These are phyloP conservation scores for Sporothrix dimorphospora DNA, from an alignment of 2,329 filamentous ascomycete species.

Conservation along the genomic window DNA sequence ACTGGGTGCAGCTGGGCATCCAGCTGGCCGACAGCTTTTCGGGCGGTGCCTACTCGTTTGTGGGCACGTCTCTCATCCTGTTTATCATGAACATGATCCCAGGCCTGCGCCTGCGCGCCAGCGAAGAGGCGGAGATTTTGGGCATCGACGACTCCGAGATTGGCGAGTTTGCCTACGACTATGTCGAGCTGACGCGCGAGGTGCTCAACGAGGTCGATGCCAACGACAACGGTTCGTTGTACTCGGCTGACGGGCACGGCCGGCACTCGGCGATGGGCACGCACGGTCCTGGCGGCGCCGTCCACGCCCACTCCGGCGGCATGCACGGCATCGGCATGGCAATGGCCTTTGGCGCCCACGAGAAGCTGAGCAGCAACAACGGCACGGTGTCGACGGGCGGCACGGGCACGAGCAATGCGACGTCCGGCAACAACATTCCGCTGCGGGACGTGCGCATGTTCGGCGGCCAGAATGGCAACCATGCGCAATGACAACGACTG, in stretches of 20 bases:
- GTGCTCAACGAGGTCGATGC: conserved; percentile 34
- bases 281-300: background rate
- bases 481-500: conserved; percentile 35
- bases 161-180: conserved; percentile 83
- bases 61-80: conserved; percentile 68
- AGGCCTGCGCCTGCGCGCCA: conserved; percentile 69
- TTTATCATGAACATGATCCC: conserved; percentile 73
- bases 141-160: conserved; percentile 75
- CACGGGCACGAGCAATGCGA: conserved; percentile 23
- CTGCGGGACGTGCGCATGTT: conserved; percentile 52
- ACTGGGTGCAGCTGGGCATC: conserved; percentile 72
- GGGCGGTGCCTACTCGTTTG: conserved; percentile 67
- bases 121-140: conserved; percentile 68
- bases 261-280: background rate
- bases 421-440: conserved; percentile 51
- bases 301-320: background rate
- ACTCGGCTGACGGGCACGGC: conserved; percentile 36
- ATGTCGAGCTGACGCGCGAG: conserved; percentile 65
- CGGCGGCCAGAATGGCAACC: conserved; percentile 36
- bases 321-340: conserved; percentile 28
- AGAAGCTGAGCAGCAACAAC: conserved; percentile 49
- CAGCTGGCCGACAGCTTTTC: conserved; percentile 71
- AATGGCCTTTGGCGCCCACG: conserved; percentile 38
- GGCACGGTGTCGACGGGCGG: background rate
- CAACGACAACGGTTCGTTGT: conserved; percentile 37